Evolutionary conservation across 257 asterid species (phyloP).

Genomic region (Lantana camara): DNA sequence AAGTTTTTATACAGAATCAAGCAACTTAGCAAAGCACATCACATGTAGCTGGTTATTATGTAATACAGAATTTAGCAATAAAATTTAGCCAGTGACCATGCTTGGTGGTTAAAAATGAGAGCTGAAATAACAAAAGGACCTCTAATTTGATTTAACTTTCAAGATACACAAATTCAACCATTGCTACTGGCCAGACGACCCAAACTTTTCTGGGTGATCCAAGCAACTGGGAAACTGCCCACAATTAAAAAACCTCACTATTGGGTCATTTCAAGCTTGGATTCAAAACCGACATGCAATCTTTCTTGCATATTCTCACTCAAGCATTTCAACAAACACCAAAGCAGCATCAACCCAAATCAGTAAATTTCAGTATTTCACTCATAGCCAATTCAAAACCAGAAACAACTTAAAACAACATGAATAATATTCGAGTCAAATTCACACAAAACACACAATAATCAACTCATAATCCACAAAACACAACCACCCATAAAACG

Average conservation of each 20-base stretch:
- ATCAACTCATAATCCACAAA: too few relatives aligned
- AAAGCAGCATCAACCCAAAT: slow-evolving; percentile 5
- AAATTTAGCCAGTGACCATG: too few relatives aligned
- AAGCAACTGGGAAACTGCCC: not conserved
- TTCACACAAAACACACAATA: not conserved
- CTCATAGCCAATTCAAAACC: not conserved
- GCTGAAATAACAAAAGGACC: not conserved
- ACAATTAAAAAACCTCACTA: not conserved
- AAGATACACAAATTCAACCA: not conserved
- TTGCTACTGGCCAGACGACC: not conserved
- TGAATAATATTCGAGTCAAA: not conserved
- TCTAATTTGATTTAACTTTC: slow-evolving; percentile 3
- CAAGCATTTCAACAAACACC: slow-evolving; percentile 15
- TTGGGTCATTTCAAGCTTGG: not conserved
- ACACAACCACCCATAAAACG: not conserved
- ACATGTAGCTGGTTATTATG: not conserved
- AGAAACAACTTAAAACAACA: slow-evolving; percentile 8
- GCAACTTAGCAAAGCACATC: not conserved
- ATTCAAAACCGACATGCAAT: slow-evolving; percentile 1
- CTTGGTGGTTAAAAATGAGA: not conserved
- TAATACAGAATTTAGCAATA: too few relatives aligned
- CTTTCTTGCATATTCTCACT: not conserved
- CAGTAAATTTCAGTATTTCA: slow-evolving; percentile 18
- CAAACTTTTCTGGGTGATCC: not conserved
- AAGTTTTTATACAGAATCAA: slow-evolving; percentile 2